phyloP scores from a whole-genome alignment of 768 basidiomycete genomes.

The Aureoboletus auriporus region DNA sequence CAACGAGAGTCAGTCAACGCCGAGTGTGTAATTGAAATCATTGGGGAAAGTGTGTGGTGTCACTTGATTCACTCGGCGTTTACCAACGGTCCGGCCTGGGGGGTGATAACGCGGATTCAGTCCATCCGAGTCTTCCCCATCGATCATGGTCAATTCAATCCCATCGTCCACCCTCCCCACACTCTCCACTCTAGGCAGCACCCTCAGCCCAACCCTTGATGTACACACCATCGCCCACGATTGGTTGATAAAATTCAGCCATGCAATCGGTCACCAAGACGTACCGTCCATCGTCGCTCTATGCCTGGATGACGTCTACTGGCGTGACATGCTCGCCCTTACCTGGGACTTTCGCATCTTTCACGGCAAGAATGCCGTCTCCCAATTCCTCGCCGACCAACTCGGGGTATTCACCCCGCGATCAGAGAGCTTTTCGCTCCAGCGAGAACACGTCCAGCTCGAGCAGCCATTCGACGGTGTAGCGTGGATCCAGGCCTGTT shows the following conservation, averaged over 20 bases:
- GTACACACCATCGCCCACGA: slow-evolving; percentile 30
- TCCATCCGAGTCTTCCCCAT: background rate
- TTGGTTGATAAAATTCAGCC: slow-evolving; percentile 42
- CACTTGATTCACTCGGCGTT: no score
- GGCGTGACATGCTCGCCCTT: slow-evolving; percentile 59
- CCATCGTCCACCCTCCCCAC: slow-evolving; percentile 18
- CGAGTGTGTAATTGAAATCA: no score
- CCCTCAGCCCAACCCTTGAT: slow-evolving; percentile 32
- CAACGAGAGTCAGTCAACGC: no score
- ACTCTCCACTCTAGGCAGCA: slow-evolving; percentile 18
- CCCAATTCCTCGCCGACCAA: slow-evolving; percentile 44
- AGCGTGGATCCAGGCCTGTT: slow-evolving; percentile 40
- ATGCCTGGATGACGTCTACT: slow-evolving; percentile 38
- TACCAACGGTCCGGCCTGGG: no score
- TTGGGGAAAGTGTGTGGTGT: no score
- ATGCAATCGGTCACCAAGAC: slow-evolving; percentile 31
- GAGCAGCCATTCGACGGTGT: slow-evolving; percentile 33
- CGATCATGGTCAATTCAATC: slow-evolving; percentile 6
- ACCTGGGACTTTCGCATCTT: slow-evolving; percentile 65
- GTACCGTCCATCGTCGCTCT: slow-evolving; percentile 33
- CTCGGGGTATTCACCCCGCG: slow-evolving; percentile 26
- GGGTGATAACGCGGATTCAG: no score
- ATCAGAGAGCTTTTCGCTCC: slow-evolving; percentile 21
- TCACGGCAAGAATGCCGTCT: slow-evolving; percentile 38
- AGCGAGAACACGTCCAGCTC: slow-evolving; percentile 15